Evolutionary conservation across 345 rosid species (phyloP).

Genomic region (Populus deltoides): DNA sequence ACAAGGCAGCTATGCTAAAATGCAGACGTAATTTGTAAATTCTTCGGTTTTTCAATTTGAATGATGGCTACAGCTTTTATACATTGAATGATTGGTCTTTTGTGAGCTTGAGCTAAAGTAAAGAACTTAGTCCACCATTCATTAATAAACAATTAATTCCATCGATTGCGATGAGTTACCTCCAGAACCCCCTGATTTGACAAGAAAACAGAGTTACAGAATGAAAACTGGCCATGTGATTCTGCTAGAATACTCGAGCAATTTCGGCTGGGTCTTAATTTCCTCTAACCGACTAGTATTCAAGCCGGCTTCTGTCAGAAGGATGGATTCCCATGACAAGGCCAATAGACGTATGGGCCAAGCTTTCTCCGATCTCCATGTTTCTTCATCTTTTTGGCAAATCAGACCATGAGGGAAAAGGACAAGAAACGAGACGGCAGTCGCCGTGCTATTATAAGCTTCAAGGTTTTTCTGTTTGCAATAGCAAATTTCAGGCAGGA

Average conservation of each 20-base stretch:
- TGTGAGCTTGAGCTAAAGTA: neutral
- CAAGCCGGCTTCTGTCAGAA: neutral
- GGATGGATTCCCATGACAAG: no score
- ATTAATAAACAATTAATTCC: neutral
- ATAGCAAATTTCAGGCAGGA: neutral
- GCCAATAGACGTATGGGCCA: no score
- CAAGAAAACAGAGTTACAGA: neutral
- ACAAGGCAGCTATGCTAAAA: neutral
- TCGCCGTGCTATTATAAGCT: neutral
- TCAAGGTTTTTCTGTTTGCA: neutral
- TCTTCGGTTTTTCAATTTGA: neutral
- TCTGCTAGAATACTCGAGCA: neutral
- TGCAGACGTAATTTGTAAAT: neutral
- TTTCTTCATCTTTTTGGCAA: no score
- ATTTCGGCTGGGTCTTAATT: neutral
- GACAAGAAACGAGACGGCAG: neutral
- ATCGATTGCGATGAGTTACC: neutral
- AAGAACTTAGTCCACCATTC: neutral
- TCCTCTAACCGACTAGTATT: neutral
- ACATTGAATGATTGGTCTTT: neutral
- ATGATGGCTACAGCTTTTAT: neutral
- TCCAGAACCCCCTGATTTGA: neutral
- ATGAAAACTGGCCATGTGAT: neutral
- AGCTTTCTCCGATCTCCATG: no score
- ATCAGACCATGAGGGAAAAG: neutral